Base-by-base conservation (phyloP, 169 alveolate species). In the Babesia ovis region DNA sequence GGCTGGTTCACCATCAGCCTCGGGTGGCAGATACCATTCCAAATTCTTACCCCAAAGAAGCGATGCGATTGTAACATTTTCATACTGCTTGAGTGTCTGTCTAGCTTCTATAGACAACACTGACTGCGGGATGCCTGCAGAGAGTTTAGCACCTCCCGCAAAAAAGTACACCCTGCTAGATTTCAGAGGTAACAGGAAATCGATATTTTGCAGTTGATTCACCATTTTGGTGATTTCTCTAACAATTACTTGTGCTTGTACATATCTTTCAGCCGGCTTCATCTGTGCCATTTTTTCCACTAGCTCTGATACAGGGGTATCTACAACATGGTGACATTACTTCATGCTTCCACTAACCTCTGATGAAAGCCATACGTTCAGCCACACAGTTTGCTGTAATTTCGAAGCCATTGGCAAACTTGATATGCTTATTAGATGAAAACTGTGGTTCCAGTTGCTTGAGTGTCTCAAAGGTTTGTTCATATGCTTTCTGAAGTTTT, bases 1-100 rank as follows among this genome's bases (percentile, higher is more conserved):
- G 8, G 77, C 71, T 0, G 66, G 55, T 16, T 70, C 55, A 14
- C 77, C 77, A 16, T 62, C 42, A n/a, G 88, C 74, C 46, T 80
- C 88, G 16, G 88, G 88, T n/a, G 88, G 88, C 37, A 80, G 84
- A 54, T 80, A 80, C 88, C 88, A 80, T 12, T 80, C 79, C 14
- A 80, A 43, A 4, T 42, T 25, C 66, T 80, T 80, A 9, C 79
- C 84, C 88, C 88, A 80, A 5, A 80, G 84, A 37, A 70, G 70
- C 1, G 84, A 53, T 41, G 88, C 88, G 68, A 80, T 80, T 3
- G 88, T 80, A 12, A 34, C 42, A 1, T 48, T 50, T 32, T 59
- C 64, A 55, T 55, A 55, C 34, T 58, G 20, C 29, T 51, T 61
- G 37, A 71, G 74, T 12, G 67, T 22, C n/a, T 59, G n/a, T 23